A percentile compares a stretch with the other conserved stretches of the same genome.
phyloP scores from a whole-genome alignment of 192 early-diverging fungal species.

The Coemansia sp. region DNA sequence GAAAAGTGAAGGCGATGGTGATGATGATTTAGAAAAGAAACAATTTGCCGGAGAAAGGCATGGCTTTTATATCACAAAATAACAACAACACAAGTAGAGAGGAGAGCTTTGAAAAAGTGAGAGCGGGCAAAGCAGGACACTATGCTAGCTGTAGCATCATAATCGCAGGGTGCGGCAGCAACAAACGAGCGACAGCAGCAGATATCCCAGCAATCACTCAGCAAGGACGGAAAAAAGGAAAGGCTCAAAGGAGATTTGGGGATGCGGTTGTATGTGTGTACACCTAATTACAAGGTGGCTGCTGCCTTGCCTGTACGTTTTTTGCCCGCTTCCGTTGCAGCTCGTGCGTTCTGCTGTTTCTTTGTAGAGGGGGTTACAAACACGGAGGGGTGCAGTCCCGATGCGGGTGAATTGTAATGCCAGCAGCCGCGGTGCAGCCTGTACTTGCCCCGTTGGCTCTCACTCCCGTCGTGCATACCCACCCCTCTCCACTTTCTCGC shows the following conservation, averaged over 20 bases:
- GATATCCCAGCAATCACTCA: conserved; percentile 1
- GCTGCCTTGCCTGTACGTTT: conserved; percentile 11
- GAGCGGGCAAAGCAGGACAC: background rate
- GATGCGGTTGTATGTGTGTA: background rate
- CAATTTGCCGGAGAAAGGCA: background rate
- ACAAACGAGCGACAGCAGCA: conserved; percentile 1
- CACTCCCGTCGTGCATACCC: conserved; percentile 11
- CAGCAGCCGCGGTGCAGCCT: conserved; percentile 8
- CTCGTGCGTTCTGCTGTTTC: background rate
- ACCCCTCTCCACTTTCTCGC: background rate
- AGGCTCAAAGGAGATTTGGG: background rate
- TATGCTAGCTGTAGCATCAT: conserved; percentile 1
- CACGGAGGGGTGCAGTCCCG: conserved; percentile 8
- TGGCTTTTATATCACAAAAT: conserved; percentile 7
- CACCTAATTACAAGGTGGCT: conserved; percentile 13
- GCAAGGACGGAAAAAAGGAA: conserved; percentile 1
- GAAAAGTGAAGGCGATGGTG: background rate
- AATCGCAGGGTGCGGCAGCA: conserved; percentile 8
- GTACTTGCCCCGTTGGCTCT: conserved; percentile 7
- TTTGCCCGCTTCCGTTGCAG: background rate
- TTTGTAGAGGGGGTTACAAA: conserved; percentile 2
- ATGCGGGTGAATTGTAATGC: conserved; percentile 15
- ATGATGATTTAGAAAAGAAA: background rate
- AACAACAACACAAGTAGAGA: background rate
- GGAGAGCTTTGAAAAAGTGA: background rate